A percentile compares a stretch with the other conserved stretches of the same genome.
phyloP scores from a whole-genome alignment of 1,139 yeast species.

The Saccharomyces hybrid region DNA sequence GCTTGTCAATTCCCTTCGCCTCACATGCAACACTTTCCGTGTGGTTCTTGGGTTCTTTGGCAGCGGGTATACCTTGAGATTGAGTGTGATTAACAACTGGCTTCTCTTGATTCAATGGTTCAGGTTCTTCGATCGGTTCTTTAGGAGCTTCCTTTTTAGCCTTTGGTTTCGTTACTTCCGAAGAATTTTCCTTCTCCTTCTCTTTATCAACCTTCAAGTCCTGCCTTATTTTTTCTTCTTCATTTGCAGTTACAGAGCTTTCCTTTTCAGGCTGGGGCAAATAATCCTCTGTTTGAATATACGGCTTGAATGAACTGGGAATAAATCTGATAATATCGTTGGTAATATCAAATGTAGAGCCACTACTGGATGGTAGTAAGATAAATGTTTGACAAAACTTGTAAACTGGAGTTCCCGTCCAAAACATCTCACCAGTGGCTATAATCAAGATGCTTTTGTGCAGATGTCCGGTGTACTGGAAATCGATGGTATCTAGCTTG shows the following conservation, averaged over 20 bases:
- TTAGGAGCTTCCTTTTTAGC: slow-evolving; percentile 17
- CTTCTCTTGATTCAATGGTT: slow-evolving; percentile 13
- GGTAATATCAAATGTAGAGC: slow-evolving; percentile 48
- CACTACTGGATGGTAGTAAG: slow-evolving; percentile 45
- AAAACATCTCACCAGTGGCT: slow-evolving; percentile 59
- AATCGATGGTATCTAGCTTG: slow-evolving; percentile 53
- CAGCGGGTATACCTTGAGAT: neutral
- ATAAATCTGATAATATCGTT: slow-evolving; percentile 60
- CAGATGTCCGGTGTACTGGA: slow-evolving; percentile 42
- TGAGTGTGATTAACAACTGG: neutral
- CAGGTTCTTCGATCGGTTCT: slow-evolving; percentile 23
- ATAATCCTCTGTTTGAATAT: neutral
- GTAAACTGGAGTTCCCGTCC: slow-evolving; percentile 42
- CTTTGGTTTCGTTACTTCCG: slow-evolving; percentile 15
- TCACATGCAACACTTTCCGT: neutral
- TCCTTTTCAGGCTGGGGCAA: slow-evolving; percentile 2
- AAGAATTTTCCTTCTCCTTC: slow-evolving; percentile 36
- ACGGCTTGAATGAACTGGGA: slow-evolving; percentile 31
- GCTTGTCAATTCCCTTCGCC: neutral
- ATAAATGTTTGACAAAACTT: slow-evolving; percentile 62
- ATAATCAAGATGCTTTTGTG: slow-evolving; percentile 48
- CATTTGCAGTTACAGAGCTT: neutral
- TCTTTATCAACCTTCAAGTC: slow-evolving; percentile 32
- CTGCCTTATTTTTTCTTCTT: slow-evolving; percentile 16
- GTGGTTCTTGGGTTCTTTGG: neutral